Conservation (phyloP, 345 rosid species). For the Linum usitatissimum region DNA sequence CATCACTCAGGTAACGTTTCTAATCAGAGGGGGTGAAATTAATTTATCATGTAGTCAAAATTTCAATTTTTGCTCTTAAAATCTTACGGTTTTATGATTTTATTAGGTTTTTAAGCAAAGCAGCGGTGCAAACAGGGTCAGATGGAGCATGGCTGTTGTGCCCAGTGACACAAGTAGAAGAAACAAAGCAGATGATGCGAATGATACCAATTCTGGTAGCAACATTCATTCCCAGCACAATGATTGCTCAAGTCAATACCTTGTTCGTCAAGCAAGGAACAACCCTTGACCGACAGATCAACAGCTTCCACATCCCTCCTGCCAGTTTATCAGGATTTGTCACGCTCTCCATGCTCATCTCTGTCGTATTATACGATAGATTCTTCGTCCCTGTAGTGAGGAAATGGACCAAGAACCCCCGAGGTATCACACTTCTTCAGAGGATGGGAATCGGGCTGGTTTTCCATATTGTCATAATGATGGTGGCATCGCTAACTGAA, state of each 20-base stretch:
- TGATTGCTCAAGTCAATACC: slow-evolving; percentile 65
- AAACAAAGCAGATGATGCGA: slow-evolving; percentile 82
- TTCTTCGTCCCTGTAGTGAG: slow-evolving; percentile 33
- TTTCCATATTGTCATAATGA: slow-evolving; percentile 54
- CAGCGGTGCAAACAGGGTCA: slow-evolving; percentile 50
- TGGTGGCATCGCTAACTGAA: slow-evolving; percentile 42
- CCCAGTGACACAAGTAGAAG: slow-evolving; percentile 82
- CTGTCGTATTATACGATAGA: slow-evolving; percentile 49
- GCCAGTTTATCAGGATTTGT: slow-evolving; percentile 58
- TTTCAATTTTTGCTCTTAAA: too few species aligned
- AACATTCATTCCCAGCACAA: slow-evolving; percentile 73
- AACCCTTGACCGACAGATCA: slow-evolving; percentile 50
- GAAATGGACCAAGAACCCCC: slow-evolving; percentile 47
- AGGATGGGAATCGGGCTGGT: slow-evolving; percentile 62
- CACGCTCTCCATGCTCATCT: slow-evolving; percentile 50
- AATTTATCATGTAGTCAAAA: too few species aligned
- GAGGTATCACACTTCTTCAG: slow-evolving; percentile 74
- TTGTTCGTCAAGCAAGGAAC: slow-evolving; percentile 91
- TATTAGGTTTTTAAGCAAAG: slow-evolving; percentile 54
- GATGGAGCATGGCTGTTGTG: slow-evolving; percentile 51
- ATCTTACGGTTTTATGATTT: too few species aligned
- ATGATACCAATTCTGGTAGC: slow-evolving; percentile 67
- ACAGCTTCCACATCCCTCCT: slow-evolving; percentile 55
- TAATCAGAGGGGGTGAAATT: too few species aligned
- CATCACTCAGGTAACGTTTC: slow-evolving; percentile 35